Evolutionary conservation across 169 alveolate species (phyloP).

Genomic region (Eimeria maxima): DNA sequence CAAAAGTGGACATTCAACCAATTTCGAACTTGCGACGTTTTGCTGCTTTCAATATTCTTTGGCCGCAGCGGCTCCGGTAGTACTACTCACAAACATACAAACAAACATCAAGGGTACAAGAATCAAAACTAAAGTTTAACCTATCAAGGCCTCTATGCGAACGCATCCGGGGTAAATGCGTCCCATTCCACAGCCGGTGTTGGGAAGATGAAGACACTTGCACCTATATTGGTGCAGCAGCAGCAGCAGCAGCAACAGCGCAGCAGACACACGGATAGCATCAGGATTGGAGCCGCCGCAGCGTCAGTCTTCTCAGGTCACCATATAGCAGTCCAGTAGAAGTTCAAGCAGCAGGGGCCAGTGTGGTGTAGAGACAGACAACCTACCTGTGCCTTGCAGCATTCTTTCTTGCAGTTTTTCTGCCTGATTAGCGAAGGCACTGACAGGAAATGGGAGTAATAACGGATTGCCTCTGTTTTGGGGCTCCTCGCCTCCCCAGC

Average conservation of each 20-base stretch:
- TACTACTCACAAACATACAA: conserved; percentile 17
- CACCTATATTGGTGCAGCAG: background rate
- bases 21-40: conserved; percentile 76
- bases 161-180: background rate
- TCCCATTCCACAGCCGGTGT: background rate
- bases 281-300: background rate
- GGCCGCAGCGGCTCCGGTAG: conserved; percentile 78
- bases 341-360: background rate
- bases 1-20: conserved; percentile 81
- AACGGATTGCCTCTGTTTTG: background rate
- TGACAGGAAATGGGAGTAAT: background rate
- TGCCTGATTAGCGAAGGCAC: conserved; percentile 6
- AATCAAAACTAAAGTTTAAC: background rate
- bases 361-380: background rate
- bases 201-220: background rate
- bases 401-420: conserved; percentile 49
- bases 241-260: conserved; percentile 31
- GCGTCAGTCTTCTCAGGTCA: background rate
- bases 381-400: conserved; percentile 69
- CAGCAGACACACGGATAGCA: background rate
- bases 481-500: conserved; percentile 24
- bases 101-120: background rate
- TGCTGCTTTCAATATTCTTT: conserved; percentile 50
- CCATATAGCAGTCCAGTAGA: background rate
- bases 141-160: background rate